These are phyloP conservation scores for Verticillium dahliae DNA, from an alignment of 2,329 filamentous ascomycete species.

Conservation along the genomic window DNA sequence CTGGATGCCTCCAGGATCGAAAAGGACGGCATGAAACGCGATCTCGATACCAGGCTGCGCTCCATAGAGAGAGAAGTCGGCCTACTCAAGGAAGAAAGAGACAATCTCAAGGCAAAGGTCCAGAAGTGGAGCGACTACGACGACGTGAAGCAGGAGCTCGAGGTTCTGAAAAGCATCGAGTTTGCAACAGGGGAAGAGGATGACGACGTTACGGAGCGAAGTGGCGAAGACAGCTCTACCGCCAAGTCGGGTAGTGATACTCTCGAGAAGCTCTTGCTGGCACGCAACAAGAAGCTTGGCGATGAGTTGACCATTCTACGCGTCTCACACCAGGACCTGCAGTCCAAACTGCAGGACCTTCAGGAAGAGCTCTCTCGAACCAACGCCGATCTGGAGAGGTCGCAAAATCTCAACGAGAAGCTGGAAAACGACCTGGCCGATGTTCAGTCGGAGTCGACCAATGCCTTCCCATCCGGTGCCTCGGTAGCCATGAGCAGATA, in stretches of 20 bases:
- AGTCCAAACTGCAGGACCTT: constrained; percentile 69
- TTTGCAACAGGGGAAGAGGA: constrained; percentile 88
- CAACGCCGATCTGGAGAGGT: constrained; percentile 79
- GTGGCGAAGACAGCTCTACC: constrained; percentile 39
- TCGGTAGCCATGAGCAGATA: constrained; percentile 81
- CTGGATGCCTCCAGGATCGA: constrained; percentile 79
- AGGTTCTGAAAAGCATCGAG: constrained; percentile 96
- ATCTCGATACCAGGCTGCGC: constrained; percentile 68
- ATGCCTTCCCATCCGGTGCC: constrained; percentile 80
- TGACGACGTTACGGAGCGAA: constrained; percentile 30
- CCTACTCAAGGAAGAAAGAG: constrained; percentile 72
- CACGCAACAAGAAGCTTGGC: constrained; percentile 91
- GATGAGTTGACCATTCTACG: constrained; percentile 90
- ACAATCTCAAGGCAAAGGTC: constrained; percentile 71
- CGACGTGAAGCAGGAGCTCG: constrained; percentile 90
- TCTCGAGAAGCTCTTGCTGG: constrained; percentile 82
- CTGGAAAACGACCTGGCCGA: constrained; percentile 87
- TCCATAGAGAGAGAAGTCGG: constrained; percentile 73
- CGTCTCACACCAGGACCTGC: constrained; percentile 89
- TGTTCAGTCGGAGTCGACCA: constrained; percentile 78
- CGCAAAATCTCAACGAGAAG: constrained; percentile 77
- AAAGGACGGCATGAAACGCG: constrained; percentile 71
- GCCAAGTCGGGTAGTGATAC: constrained; percentile 65
- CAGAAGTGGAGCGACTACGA: constrained; percentile 92
- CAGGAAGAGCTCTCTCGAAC: constrained; percentile 79